Percentiles rank a stretch among this genome's conserved stretches.
Evolutionary conservation across 495 filamentous ascomycete genomes (phyloP).

Genomic region (Lepraria neglecta): DNA sequence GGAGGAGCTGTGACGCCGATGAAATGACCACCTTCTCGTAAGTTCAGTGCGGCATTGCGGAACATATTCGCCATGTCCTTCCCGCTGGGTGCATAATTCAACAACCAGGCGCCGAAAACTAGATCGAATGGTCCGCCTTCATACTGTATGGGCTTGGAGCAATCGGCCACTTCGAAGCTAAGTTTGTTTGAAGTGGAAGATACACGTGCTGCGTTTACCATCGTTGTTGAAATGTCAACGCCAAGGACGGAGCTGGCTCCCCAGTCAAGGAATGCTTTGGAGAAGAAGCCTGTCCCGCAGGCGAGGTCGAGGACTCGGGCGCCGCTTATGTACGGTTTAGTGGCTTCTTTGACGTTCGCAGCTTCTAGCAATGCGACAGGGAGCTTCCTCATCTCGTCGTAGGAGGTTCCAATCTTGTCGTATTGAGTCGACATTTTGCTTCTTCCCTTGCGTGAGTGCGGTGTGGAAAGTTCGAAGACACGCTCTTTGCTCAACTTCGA

Average conservation of each 20-base stretch:
- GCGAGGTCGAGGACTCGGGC: constrained; percentile 33
- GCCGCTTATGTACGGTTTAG: constrained; percentile 21
- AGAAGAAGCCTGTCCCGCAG: constrained; percentile 31
- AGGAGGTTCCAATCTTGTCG: constrained; percentile 23
- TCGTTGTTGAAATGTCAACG: constrained; percentile 32
- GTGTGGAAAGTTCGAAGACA: not conserved
- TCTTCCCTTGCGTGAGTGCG: not conserved
- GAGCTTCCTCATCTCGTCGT: constrained; percentile 22
- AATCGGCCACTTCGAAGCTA: constrained; percentile 26
- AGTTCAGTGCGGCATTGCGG: constrained; percentile 33
- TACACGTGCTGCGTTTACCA: constrained; percentile 29
- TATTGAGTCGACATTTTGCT: constrained; percentile 26
- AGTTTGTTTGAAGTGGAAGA: constrained; percentile 3
- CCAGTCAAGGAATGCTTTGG: constrained; percentile 24
- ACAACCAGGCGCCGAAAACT: constrained; percentile 36
- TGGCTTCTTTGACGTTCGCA: constrained; percentile 24
- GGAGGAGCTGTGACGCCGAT: constrained; percentile 31
- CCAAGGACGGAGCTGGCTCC: constrained; percentile 33
- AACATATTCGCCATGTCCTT: constrained; percentile 33
- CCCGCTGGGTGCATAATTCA: constrained; percentile 36
- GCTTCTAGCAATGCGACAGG: constrained; percentile 23
- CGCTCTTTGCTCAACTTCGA: too few relatives aligned
- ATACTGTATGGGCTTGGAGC: constrained; percentile 19
- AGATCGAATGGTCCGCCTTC: constrained; percentile 36
- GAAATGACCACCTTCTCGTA: constrained; percentile 33